Evolutionary conservation across 139 green algal genomes (phyloP).

Genomic region (Tetratostichococcus sp.): DNA sequence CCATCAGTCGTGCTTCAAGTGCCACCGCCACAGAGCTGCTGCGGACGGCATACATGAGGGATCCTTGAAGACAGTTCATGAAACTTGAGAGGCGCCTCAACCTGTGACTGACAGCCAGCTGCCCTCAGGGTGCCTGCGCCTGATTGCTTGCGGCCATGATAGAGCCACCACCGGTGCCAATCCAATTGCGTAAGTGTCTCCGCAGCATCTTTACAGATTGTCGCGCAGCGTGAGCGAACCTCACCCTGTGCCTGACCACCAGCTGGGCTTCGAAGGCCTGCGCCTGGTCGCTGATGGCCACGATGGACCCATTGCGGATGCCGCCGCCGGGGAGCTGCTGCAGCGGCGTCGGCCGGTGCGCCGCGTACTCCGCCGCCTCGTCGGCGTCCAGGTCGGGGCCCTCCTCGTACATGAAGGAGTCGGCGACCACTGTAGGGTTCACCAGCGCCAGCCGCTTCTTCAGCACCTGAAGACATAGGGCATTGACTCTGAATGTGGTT

Average conservation of each 20-base stretch:
- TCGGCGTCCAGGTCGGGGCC: conserved; percentile 81
- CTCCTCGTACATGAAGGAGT: conserved; percentile 79
- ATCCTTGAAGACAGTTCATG: too few relatives aligned
- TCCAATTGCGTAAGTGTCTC: conserved; percentile 25
- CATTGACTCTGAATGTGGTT: too few relatives aligned
- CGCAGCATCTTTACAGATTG: neutral
- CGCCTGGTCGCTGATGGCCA: conserved; percentile 68
- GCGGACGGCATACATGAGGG: too few relatives aligned
- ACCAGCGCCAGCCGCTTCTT: conserved; percentile 65
- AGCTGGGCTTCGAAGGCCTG: conserved; percentile 70
- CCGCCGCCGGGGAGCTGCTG: conserved; percentile 62
- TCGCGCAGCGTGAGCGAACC: too few relatives aligned
- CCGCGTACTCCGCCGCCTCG: conserved; percentile 47
- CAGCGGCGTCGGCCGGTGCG: conserved; percentile 42
- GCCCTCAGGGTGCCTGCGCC: too few relatives aligned
- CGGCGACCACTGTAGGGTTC: conserved; percentile 34
- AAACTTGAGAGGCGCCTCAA: too few relatives aligned
- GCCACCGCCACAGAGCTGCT: too few relatives aligned
- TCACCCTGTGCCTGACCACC: conserved; percentile 56
- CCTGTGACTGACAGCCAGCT: too few relatives aligned
- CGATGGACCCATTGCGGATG: conserved; percentile 48
- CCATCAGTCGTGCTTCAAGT: too few relatives aligned
- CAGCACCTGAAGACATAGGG: conserved; percentile 43
- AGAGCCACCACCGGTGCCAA: neutral
- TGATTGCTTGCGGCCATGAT: too few relatives aligned